Evolutionary conservation across 2,329 filamentous ascomycete genomes (phyloP), one percentile per base, ranked within the genome.

Genomic region (Colletotrichum theobromicola): DNA sequence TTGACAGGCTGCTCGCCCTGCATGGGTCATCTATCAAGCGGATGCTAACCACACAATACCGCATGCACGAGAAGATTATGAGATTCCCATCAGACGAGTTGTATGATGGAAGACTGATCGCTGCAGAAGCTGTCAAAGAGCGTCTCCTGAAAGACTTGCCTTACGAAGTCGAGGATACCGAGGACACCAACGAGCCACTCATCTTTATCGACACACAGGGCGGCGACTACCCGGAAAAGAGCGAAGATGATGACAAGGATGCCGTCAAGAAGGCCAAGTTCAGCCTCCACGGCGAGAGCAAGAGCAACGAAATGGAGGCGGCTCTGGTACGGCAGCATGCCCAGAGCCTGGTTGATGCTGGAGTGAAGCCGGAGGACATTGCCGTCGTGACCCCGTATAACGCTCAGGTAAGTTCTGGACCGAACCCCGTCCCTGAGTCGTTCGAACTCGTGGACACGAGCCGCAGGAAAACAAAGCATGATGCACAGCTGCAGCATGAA

Each of bases 51-150:
- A 98, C 94, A 6, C 97, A 99, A 85, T 99, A 99, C 83, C 95
- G 97, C 46, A 99, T 99, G 97, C 95, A 99, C 82, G 94, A 98
- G 80, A 92, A 89, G 68, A 98, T 99, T 79, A 98, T 98, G 96
- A 90, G 92, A 8, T 99, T 98, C 80, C 96, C 97, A 0, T 98
- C 96, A 1, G 90, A 94, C 76, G 93, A 96, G 81, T 88, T 98
- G 13, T 99, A 99, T 84, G 94, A 95, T 75, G 91, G 90, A 3
- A 93, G 93, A 79, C 90, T 99, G 2, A 86, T 96, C 4, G 96
- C 97, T 1, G 95, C 94, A 2, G 94, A 96, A 6, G 87, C 88
- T 0, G 97, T 98, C 76, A 94, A 93, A 81, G 86, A 85, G 7
- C 91, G 96, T 18, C 85, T 98, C 8, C 88, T 99, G 10, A 93